phyloP scores from a whole-genome alignment of 768 basidiomycete genomes.

The Phaeotremella fagi region DNA sequence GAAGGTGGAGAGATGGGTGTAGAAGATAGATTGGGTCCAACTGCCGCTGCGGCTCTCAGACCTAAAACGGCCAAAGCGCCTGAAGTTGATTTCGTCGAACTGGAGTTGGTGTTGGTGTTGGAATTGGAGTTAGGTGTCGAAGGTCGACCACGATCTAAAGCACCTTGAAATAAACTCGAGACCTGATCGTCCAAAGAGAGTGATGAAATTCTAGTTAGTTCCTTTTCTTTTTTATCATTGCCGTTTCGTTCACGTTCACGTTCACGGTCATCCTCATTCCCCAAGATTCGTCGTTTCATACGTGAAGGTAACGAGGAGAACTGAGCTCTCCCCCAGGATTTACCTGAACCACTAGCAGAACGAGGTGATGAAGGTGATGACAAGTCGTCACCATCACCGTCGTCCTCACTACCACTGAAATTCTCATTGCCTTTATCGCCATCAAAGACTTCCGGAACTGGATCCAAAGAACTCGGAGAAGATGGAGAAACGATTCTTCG shows the following conservation, averaged over 20 bases:
- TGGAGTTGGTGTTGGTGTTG: too few relatives aligned
- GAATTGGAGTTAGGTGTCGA: slow-evolving; percentile 23
- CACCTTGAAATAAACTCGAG: slow-evolving; percentile 53
- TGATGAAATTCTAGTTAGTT: neutral
- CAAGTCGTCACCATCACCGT: neutral
- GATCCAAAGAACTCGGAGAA: slow-evolving; percentile 3
- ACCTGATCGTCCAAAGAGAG: slow-evolving; percentile 53
- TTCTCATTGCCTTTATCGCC: neutral
- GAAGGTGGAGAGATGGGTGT: slow-evolving; percentile 59
- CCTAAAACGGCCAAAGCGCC: slow-evolving; percentile 46
- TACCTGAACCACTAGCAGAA: neutral
- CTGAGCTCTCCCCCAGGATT: too few relatives aligned
- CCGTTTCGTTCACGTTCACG: neutral
- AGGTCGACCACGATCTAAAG: slow-evolving; percentile 53
- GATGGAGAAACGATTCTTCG: slow-evolving; percentile 1
- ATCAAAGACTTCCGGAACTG: slow-evolving; percentile 8
- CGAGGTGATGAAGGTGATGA: neutral
- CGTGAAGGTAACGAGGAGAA: neutral
- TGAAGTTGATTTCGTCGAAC: slow-evolving; percentile 46
- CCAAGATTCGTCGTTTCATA: neutral
- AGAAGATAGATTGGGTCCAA: slow-evolving; percentile 56
- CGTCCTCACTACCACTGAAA: neutral
- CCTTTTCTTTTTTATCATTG: neutral
- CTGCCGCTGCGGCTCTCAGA: slow-evolving; percentile 49
- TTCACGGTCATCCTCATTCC: neutral